phyloP scores from a whole-genome alignment of 306 rosid species.

The Dalbergia oliveri region DNA sequence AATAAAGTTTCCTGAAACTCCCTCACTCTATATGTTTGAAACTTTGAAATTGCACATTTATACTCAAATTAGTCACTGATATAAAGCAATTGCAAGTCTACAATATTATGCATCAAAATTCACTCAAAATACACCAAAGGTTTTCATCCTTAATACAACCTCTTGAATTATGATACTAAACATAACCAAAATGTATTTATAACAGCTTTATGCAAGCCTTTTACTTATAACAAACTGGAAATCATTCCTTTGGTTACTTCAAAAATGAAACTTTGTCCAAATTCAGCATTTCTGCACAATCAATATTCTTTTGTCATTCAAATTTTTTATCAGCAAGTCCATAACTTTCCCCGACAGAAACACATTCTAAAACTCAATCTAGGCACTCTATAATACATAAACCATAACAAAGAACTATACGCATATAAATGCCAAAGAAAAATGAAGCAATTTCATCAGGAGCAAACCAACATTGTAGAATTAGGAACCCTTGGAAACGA shows the following conservation, averaged over 20 bases:
- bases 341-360: not conserved
- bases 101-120: not conserved
- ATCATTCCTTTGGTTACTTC: not conserved
- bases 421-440: not conserved
- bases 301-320: constrained; percentile 1
- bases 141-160: no score
- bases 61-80: not conserved
- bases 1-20: not conserved
- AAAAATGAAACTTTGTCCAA: not conserved
- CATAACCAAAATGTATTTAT: no score
- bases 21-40: not conserved
- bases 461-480: not conserved
- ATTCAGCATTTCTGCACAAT: not conserved
- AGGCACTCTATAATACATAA: not conserved
- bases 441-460: not conserved
- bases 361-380: no score
- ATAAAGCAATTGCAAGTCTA: not conserved
- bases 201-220: not conserved
- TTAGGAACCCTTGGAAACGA: not conserved
- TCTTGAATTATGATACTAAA: no score
- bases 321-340: not conserved
- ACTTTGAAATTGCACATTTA: not conserved
- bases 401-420: not conserved
- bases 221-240: not conserved
- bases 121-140: not conserved